Conservation (phyloP, 169 alveolate species). For the Plasmodium relictum region DNA sequence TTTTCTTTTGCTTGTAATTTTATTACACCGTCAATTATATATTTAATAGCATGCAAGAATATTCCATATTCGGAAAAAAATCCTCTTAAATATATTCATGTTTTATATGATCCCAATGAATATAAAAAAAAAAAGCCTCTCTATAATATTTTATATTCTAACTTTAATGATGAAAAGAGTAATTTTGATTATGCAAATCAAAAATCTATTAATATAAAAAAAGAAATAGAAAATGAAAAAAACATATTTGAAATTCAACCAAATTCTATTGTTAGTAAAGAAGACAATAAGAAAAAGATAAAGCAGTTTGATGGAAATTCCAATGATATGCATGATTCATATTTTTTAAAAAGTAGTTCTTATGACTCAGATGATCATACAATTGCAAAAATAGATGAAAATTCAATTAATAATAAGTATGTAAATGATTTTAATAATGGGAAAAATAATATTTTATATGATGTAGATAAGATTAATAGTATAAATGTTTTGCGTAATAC, state of each 20-base stretch:
- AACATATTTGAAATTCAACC: neutral
- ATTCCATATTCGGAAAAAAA: slow-evolving; percentile 73
- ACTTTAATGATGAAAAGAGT: neutral
- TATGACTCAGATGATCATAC: too few relatives aligned
- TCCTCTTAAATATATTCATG: slow-evolving; percentile 58
- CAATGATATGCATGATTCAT: too few relatives aligned
- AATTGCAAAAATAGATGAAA: too few relatives aligned
- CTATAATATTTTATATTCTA: slow-evolving; percentile 9
- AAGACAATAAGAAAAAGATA: too few relatives aligned
- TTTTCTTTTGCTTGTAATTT: slow-evolving; percentile 76
- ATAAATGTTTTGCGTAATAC: too few relatives aligned
- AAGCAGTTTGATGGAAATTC: too few relatives aligned
- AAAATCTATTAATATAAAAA: neutral
- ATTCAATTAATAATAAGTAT: too few relatives aligned
- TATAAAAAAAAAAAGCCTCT: slow-evolving; percentile 17
- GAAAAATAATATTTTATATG: too few relatives aligned
- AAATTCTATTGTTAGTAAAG: too few relatives aligned
- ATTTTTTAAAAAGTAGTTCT: too few relatives aligned
- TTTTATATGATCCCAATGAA: slow-evolving; percentile 68
- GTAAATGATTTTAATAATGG: too few relatives aligned
- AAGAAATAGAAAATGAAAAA: slow-evolving; percentile 1
- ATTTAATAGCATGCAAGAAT: slow-evolving; percentile 76
- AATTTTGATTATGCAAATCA: neutral
- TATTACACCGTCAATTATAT: slow-evolving; percentile 77
- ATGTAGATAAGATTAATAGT: too few relatives aligned